Conservation (phyloP, 352 stramenopile genomes). For the Pythium scleroteichum region DNA sequence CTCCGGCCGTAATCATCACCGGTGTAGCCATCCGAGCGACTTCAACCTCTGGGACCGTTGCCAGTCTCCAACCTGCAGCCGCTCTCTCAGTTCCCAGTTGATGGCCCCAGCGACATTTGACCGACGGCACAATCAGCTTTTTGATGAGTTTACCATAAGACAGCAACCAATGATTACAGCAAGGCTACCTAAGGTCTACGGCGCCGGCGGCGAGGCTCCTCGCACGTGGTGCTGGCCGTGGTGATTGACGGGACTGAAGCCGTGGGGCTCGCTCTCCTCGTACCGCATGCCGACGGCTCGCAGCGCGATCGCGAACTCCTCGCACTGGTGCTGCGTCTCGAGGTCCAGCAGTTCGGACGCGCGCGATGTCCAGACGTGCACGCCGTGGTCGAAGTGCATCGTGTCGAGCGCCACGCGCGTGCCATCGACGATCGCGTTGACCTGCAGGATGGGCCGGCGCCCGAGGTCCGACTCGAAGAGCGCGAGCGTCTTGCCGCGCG, state of each 20-base stretch:
- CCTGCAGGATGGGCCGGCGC: conserved; percentile 35
- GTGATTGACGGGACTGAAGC: neutral
- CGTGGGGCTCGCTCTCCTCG: neutral
- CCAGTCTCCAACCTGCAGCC: no score
- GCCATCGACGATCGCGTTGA: conserved; percentile 2
- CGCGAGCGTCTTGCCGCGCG: conserved; percentile 42
- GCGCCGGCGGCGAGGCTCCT: neutral
- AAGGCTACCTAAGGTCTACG: no score
- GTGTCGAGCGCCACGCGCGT: conserved; percentile 15
- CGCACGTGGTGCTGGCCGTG: neutral
- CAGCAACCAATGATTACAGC: no score
- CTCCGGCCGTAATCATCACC: no score
- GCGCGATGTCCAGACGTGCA: conserved; percentile 41
- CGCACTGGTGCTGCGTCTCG: conserved; percentile 33
- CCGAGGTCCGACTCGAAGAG: conserved; percentile 37
- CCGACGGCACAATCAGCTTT: no score
- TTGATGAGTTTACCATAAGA: no score
- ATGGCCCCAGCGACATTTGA: no score
- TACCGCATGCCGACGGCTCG: conserved; percentile 36
- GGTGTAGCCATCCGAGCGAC: no score
- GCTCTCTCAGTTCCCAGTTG: no score
- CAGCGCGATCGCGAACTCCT: conserved; percentile 49
- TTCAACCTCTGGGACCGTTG: no score
- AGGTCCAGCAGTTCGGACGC: conserved; percentile 27
- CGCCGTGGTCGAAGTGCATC: conserved; percentile 39